A percentile compares a stretch with the other conserved stretches of the same genome.
Conservation (phyloP, 129 eudicot genomes). For the Oenanthe sinensis region DNA sequence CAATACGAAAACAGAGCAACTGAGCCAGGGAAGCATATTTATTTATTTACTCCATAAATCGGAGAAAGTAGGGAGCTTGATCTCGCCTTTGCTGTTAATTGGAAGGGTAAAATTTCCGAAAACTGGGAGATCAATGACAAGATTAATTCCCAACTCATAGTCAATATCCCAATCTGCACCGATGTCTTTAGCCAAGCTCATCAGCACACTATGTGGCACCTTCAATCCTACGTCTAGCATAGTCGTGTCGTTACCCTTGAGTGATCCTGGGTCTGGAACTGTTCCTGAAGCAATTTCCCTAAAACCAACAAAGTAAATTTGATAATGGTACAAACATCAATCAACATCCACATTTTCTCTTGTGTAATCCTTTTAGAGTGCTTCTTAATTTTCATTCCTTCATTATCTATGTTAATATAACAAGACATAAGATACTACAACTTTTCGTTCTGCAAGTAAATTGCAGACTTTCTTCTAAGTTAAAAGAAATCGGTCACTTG, state of each 20-base stretch:
- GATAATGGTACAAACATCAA: not conserved
- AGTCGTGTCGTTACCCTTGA: slow-evolving; percentile 52
- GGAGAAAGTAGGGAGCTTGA: slow-evolving; percentile 62
- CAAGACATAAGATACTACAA: not conserved
- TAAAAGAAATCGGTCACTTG: not conserved
- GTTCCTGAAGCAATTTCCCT: slow-evolving; percentile 69
- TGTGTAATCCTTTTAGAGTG: not conserved
- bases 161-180: slow-evolving; percentile 92
- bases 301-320: not conserved
- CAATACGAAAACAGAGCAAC: not conserved
- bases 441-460: not conserved
- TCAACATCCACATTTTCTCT: not conserved
- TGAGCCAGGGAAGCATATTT: not conserved
- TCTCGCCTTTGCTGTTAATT: slow-evolving; percentile 51
- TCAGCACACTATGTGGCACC: slow-evolving; percentile 64
- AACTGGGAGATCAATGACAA: slow-evolving; percentile 62
- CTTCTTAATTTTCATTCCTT: not conserved
- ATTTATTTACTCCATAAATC: not conserved
- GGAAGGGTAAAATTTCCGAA: slow-evolving; percentile 65
- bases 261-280: slow-evolving; percentile 84
- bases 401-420: not conserved
- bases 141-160: slow-evolving; percentile 35
- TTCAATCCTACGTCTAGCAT: slow-evolving; percentile 48
- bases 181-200: slow-evolving; percentile 56
- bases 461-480: not conserved